Evolutionary conservation across 345 rosid species (phyloP), one percentile per base, ranked within the genome.

Genomic region (Pugionium cornutum): DNA sequence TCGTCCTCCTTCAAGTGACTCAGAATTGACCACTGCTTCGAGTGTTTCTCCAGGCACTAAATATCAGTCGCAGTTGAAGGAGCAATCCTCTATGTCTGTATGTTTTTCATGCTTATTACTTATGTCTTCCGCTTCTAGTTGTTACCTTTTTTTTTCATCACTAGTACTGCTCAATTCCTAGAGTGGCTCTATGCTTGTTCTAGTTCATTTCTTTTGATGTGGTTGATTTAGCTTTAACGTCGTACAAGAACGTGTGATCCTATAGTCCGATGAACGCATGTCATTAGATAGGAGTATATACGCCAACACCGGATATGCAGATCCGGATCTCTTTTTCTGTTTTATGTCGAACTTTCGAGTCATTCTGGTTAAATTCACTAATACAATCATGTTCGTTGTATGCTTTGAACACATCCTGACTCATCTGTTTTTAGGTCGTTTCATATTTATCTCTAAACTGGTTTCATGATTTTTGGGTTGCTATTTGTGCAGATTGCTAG

Each of bases 391-490:
- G 41, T 48, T 40, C 27, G 6, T 25, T 33, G 28, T 41, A 42
- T 56, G 7, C 36, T 8, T 59, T 33, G 46, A 28, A 6, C 29
- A 9, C 11, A 29, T 36, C 47, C 50, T 58, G 53, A 40, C 53
- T 51, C 41, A 57, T 45, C 10, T 45, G 41, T 67, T 8, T 44
- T 49, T 49, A 66, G 40, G 29, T 47, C 26, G 25, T 54, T 57
- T 68, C 41, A 7, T 45, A 42, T 50, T 4, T 33, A 48, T 67
- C 40, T 50, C 40, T 76, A 25, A 30, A 31, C 46, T 75, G 36
- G 44, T 60, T 87, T 76, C 77, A 77, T 83, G 78, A 69, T 75
- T 30, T 74, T 52, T 71, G 68, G n/a, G 31, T 70, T 68, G 25
- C 67, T 41, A 46, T 52, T 18, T 79, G 52, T 72, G 30, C 83